Base-by-base conservation (phyloP, 805 yeast species). In the Schizosaccharomyces japonicus region DNA sequence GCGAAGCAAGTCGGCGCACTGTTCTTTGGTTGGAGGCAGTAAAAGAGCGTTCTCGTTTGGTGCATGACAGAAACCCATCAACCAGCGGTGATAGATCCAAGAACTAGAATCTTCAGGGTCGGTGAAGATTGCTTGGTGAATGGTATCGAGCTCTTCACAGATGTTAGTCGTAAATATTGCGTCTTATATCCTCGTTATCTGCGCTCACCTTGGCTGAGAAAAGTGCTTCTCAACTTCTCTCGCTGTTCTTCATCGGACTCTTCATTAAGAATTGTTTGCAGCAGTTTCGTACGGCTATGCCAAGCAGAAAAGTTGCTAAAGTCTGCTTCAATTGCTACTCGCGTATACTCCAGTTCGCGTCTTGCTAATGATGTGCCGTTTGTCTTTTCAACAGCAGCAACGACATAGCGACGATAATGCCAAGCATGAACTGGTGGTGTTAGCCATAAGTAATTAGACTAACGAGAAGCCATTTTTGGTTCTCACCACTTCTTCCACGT, bases 301-400 rank as follows among this genome's bases (percentile, higher is more conserved):
- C 94, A 84, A 4, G 98, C 96, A 1, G 94, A 81, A 56, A 79
- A 90, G 60, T 90, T 90, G 33, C 95, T 80, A 50, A 85, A 82
- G 60, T 90, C 80, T 49, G 68, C 70, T 55, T 79, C 80, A 55
- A 90, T 83, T 64, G 77, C 79, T 47, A 64, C 61, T 0, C 87
- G 78, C 1, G 95, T 83, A 61, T 74, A 87, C 25, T 70, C 69
- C 54, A 83, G 75, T 60, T 87, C 96, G 4, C 62, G 52, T 32
- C 56, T 48, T n/a, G 63, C 61, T 52, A 60, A 57, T 4, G 13
- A n/a, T 47, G 58, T 64, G 17, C 52, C 45, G 1, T 57, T 58
- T 0, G 58, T 53, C 6, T 47, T 33, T 31, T 62, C 65, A 34
- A 64, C 54, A 25, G 56, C 61, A 15, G 54, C 56, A 3, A 81